These are phyloP conservation scores for Cavenderia fasciculata DNA, from an alignment of 78 protist genomes.

Conservation along the genomic window DNA sequence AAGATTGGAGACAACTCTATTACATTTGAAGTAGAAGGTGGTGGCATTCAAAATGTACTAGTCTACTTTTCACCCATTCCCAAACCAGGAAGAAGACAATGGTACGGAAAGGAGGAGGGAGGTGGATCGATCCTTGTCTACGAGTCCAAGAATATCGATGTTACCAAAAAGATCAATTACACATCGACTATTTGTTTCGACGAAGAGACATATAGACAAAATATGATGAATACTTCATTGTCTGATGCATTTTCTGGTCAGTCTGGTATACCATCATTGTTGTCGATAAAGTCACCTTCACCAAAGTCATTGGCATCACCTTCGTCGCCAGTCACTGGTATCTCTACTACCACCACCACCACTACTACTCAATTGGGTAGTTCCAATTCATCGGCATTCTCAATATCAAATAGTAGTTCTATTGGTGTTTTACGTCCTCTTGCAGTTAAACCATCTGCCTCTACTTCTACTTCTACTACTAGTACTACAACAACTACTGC, in stretches of 20 bases:
- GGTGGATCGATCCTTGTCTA: constrained; percentile 59
- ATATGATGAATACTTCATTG: background rate
- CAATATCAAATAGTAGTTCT: too few species aligned
- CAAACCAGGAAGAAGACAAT: constrained; percentile 68
- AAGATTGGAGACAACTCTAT: constrained; percentile 72
- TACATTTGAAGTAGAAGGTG: constrained; percentile 75
- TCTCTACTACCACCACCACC: constrained; percentile 24
- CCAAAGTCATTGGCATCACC: background rate
- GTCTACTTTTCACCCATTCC: constrained; percentile 70
- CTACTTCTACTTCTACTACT: background rate
- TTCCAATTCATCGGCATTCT: too few species aligned
- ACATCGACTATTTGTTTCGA: constrained; percentile 53
- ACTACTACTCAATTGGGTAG: too few species aligned
- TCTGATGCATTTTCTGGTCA: background rate
- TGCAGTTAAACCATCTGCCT: too few species aligned
- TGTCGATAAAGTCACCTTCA: background rate
- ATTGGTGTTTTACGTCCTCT: too few species aligned
- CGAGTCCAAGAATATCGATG: constrained; percentile 77
- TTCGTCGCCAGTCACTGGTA: background rate
- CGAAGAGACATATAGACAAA: constrained; percentile 70
- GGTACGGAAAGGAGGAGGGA: constrained; percentile 81
- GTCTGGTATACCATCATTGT: background rate
- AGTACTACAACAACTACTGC: background rate
- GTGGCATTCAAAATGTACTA: constrained; percentile 66
- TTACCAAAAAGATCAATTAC: constrained; percentile 52